Evolutionary conservation across 805 yeast species (phyloP).

Genomic region (Yarrowia divulgata): DNA sequence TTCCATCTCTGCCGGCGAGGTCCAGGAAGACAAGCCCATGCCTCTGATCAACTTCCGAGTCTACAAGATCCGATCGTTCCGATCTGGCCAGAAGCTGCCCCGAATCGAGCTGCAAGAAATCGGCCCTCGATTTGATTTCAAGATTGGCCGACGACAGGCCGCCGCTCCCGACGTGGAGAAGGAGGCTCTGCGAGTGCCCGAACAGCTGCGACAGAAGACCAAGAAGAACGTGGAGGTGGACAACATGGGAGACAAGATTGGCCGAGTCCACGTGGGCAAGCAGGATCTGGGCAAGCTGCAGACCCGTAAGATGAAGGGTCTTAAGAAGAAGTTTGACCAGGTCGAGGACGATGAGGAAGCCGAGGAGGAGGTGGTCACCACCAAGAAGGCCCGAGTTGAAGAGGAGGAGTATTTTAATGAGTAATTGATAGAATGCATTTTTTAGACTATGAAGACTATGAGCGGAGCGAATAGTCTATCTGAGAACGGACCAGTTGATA

Average conservation of each 20-base stretch:
- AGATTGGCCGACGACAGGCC: conserved; percentile 82
- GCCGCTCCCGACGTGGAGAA: conserved; percentile 89
- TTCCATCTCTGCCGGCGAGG: conserved; percentile 78
- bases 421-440: conserved; percentile 22
- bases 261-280: conserved; percentile 93
- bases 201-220: conserved; percentile 77
- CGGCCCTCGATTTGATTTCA: conserved; percentile 95
- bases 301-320: conserved; percentile 98
- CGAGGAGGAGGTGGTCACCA: conserved; percentile 51
- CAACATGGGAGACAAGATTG: conserved; percentile 93
- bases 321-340: conserved; percentile 86
- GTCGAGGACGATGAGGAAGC: conserved; percentile 61
- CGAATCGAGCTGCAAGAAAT: conserved; percentile 93
- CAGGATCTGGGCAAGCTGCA: conserved; percentile 91
- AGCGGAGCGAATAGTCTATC: no score
- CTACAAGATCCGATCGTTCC: conserved; percentile 80
- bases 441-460: no score
- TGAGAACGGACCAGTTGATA: no score
- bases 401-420: conserved; percentile 39
- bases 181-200: conserved; percentile 84
- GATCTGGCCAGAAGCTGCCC: conserved; percentile 84
- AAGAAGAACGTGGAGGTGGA: conserved; percentile 91
- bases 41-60: conserved; percentile 91
- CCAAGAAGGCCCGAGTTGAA: conserved; percentile 43
- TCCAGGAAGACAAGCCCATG: conserved; percentile 70